Percentiles rank a stretch among this genome's conserved stretches.
These are phyloP conservation scores for Nicotiana tomentosiformis DNA, from an alignment of 257 asterid species.

Conservation along the genomic window DNA sequence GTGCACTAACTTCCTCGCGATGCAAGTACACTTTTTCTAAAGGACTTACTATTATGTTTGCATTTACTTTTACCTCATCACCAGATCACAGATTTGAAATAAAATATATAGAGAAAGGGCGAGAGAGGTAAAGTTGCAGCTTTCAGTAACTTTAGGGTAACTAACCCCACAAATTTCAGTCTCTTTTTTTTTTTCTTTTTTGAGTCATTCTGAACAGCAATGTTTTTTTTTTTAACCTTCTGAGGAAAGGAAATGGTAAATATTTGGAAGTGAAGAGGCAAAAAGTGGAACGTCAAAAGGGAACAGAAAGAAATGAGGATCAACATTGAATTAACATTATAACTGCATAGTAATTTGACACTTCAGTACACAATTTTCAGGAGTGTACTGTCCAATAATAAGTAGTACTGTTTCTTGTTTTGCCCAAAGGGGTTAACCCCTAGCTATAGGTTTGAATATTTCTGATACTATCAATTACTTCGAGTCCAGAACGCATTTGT, in stretches of 20 bases:
- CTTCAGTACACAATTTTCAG: conserved; percentile 12
- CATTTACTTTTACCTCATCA: neutral
- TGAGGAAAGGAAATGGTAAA: conserved; percentile 15
- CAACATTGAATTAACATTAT: conserved; percentile 22
- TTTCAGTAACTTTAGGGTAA: neutral
- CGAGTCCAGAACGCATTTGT: no score
- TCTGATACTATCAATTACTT: conserved; percentile 1
- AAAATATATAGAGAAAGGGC: neutral
- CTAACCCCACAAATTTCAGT: conserved; percentile 5
- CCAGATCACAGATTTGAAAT: neutral
- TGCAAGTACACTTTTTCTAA: neutral
- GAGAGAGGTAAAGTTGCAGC: neutral
- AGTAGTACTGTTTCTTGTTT: conserved; percentile 7
- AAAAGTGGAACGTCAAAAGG: conserved; percentile 14
- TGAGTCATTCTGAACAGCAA: neutral
- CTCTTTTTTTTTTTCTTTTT: neutral
- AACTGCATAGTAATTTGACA: conserved; percentile 9
- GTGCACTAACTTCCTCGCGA: rapidly evolving
- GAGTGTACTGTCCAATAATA: conserved; percentile 11
- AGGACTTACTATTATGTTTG: neutral
- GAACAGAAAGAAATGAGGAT: conserved; percentile 38
- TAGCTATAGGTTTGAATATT: conserved; percentile 1
- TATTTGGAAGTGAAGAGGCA: neutral
- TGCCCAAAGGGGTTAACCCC: neutral
- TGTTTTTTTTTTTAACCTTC: neutral